phyloP scores from a whole-genome alignment of 2,329 filamentous ascomycete species.

The Sphaerulina musiva region DNA sequence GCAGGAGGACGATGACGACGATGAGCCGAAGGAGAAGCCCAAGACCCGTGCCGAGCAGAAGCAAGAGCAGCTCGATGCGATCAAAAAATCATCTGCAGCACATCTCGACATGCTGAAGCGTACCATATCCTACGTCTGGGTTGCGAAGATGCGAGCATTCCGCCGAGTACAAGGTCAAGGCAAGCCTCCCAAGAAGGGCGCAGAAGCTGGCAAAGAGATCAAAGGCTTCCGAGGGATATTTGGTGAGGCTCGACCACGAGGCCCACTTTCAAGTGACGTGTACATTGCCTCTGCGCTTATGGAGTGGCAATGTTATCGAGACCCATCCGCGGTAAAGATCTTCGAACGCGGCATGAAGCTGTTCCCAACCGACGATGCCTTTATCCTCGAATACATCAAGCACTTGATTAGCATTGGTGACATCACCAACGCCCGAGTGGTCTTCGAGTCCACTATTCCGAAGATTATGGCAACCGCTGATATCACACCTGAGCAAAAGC shows the following conservation, averaged over 20 bases:
- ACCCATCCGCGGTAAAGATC: slow-evolving; percentile 85
- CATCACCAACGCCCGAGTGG: slow-evolving; percentile 80
- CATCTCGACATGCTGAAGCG: slow-evolving; percentile 72
- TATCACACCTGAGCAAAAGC: slow-evolving; percentile 44
- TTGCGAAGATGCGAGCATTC: slow-evolving; percentile 87
- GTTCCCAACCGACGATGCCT: slow-evolving; percentile 87
- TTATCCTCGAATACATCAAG: slow-evolving; percentile 93
- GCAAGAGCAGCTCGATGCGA: slow-evolving; percentile 50
- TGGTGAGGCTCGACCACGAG: slow-evolving; percentile 76
- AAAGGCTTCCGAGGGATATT: slow-evolving; percentile 79
- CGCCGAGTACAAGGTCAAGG: slow-evolving; percentile 83
- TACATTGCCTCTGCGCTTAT: slow-evolving; percentile 90
- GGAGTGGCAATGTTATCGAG: slow-evolving; percentile 93
- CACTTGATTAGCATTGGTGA: slow-evolving; percentile 89
- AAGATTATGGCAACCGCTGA: slow-evolving; percentile 61
- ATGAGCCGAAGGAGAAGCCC: slow-evolving; percentile 43
- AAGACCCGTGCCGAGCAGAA: slow-evolving; percentile 49
- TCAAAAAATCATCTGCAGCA: slow-evolving; percentile 60
- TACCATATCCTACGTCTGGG: slow-evolving; percentile 90
- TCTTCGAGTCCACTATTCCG: slow-evolving; percentile 90
- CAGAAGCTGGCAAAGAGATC: slow-evolving; percentile 10
- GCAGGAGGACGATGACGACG: slow-evolving; percentile 49
- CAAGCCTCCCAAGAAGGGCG: slow-evolving; percentile 44
- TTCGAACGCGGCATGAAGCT: slow-evolving; percentile 90
- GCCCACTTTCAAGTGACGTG: slow-evolving; percentile 85